A percentile compares a stretch with the other conserved stretches of the same genome.
phyloP scores from a whole-genome alignment of 208 protist genomes.

The Leishmania major region DNA sequence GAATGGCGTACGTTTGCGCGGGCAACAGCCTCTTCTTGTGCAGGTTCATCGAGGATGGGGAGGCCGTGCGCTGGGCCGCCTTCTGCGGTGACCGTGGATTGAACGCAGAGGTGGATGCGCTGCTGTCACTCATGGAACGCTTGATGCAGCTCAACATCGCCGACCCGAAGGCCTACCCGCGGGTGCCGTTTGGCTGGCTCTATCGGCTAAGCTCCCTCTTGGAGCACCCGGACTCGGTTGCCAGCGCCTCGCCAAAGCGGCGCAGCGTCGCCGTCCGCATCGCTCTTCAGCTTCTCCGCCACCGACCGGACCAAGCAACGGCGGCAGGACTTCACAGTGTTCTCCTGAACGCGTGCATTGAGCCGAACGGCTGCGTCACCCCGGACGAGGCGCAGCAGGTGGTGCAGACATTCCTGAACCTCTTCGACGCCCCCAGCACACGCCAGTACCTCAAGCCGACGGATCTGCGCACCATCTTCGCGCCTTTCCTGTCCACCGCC shows the following conservation, averaged over 20 bases:
- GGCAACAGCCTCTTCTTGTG: constrained; percentile 55
- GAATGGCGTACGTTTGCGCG: constrained; percentile 52
- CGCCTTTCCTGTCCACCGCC: constrained; percentile 62
- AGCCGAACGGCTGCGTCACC: constrained; percentile 52
- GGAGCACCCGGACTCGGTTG: constrained; percentile 41
- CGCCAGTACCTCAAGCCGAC: constrained; percentile 70
- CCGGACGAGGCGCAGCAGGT: constrained; percentile 63
- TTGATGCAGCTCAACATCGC: constrained; percentile 52
- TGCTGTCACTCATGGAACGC: constrained; percentile 62
- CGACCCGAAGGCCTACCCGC: constrained; percentile 51
- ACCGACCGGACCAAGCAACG: constrained; percentile 40
- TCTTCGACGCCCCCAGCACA: constrained; percentile 74
- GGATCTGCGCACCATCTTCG: constrained; percentile 79
- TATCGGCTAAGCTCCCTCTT: constrained; percentile 77
- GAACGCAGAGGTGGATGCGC: constrained; percentile 62
- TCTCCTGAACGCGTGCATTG: constrained; percentile 71
- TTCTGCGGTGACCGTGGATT: constrained; percentile 80
- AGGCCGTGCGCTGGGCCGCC: constrained; percentile 54
- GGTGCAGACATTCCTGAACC: constrained; percentile 52
- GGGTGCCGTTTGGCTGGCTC: constrained; percentile 81
- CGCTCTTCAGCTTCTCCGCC: constrained; percentile 53
- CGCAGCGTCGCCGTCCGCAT: constrained; percentile 57
- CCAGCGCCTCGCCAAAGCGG: constrained; percentile 60
- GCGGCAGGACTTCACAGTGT: constrained; percentile 59
- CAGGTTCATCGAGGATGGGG: constrained; percentile 30